These are phyloP conservation scores for Colletotrichum spinosum DNA, from an alignment of 2,329 filamentous ascomycete species.

Conservation along the genomic window DNA sequence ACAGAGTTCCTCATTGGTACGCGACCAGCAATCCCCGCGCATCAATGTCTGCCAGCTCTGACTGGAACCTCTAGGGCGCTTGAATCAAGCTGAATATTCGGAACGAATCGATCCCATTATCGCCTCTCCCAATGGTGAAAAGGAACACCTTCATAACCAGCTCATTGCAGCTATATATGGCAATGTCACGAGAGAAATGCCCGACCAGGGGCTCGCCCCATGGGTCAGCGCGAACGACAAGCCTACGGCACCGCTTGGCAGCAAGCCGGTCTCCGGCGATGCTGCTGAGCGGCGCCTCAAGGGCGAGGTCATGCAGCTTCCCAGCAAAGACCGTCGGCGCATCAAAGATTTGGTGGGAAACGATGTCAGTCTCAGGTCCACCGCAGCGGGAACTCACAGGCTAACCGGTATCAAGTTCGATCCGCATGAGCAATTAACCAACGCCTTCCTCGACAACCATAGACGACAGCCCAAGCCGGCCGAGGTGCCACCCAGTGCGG, in stretches of 20 bases:
- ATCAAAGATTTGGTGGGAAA: conserved; percentile 74
- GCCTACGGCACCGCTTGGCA: conserved; percentile 65
- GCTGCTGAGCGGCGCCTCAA: conserved; percentile 74
- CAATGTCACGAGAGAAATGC: conserved; percentile 77
- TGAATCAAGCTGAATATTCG: conserved; percentile 72
- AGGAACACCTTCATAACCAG: conserved; percentile 75
- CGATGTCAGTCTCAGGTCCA: conserved; percentile 59
- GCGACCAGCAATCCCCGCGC: conserved; percentile 8
- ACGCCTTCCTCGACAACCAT: conserved; percentile 63
- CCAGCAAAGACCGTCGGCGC: conserved; percentile 72
- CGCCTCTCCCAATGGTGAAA: conserved; percentile 66
- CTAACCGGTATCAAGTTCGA: conserved; percentile 58
- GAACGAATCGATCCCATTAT: conserved; percentile 71
- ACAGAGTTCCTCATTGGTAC: conserved; percentile 73
- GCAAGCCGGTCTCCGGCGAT: conserved; percentile 73
- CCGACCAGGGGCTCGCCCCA: conserved; percentile 74
- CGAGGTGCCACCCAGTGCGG: conserved; percentile 75
- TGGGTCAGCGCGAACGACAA: conserved; percentile 81
- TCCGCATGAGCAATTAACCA: conserved; percentile 64
- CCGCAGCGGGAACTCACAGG: background rate
- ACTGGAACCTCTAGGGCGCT: conserved; percentile 59
- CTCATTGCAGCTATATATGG: conserved; percentile 74
- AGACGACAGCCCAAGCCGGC: conserved; percentile 60
- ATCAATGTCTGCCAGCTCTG: conserved; percentile 3
- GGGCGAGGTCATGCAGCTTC: conserved; percentile 77